Evolutionary conservation across 2,329 filamentous ascomycete species (phyloP).

Genomic region (Exophiala lecanii-corni): DNA sequence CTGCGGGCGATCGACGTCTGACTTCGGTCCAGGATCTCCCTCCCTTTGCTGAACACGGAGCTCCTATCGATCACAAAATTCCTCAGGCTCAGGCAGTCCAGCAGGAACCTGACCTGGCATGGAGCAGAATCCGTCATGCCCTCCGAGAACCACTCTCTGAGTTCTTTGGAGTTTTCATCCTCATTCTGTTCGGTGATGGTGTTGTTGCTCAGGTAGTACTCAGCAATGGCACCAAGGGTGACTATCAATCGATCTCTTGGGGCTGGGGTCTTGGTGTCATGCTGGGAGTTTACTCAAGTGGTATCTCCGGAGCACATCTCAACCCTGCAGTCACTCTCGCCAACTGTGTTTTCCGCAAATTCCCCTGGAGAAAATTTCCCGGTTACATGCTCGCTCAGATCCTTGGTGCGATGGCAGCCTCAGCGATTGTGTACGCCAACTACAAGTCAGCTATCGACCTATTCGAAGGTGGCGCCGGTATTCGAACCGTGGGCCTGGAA

Average conservation of each 20-base stretch:
- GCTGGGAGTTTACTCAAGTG: slow-evolving; percentile 60
- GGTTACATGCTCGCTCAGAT: slow-evolving; percentile 62
- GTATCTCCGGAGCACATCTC: slow-evolving; percentile 56
- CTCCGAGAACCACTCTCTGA: slow-evolving; percentile 60
- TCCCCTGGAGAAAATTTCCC: slow-evolving; percentile 66
- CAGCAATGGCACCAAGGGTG: slow-evolving; percentile 41
- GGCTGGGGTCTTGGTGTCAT: slow-evolving; percentile 60
- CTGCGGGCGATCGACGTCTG: slow-evolving; percentile 8
- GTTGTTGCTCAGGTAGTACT: slow-evolving; percentile 60
- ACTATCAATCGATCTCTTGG: slow-evolving; percentile 51
- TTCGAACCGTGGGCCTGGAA: slow-evolving; percentile 54
- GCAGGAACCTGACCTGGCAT: slow-evolving; percentile 36
- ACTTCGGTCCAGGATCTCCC: background rate
- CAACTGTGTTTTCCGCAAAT: slow-evolving; percentile 54
- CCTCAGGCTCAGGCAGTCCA: slow-evolving; percentile 28
- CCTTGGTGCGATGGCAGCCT: slow-evolving; percentile 61
- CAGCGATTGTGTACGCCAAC: slow-evolving; percentile 59
- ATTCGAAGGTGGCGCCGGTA: slow-evolving; percentile 20
- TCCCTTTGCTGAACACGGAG: slow-evolving; percentile 14
- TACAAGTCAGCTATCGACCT: slow-evolving; percentile 60
- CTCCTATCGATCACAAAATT: slow-evolving; percentile 32
- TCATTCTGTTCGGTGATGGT: slow-evolving; percentile 66
- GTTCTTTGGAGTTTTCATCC: slow-evolving; percentile 63
- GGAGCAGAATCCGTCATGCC: slow-evolving; percentile 50
- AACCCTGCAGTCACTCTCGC: slow-evolving; percentile 66